Percentiles rank a stretch among this genome's conserved stretches.
Evolutionary conservation across 805 yeast genomes (phyloP).

Genomic region (Starmerella geochares): DNA sequence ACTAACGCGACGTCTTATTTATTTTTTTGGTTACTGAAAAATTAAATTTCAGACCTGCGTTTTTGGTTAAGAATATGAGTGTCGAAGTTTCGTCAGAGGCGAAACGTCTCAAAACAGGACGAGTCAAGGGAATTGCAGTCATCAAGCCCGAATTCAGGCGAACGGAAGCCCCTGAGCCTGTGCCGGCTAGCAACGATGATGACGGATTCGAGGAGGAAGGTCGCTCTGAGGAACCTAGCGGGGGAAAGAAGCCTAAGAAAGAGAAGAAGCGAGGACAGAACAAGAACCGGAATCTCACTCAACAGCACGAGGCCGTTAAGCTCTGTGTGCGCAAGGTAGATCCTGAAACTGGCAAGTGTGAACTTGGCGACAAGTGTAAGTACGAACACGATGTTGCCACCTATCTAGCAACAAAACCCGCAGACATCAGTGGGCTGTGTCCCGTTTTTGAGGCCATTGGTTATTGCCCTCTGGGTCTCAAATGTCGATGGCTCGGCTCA

Average conservation of each 20-base stretch:
- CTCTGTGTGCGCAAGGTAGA: slow-evolving; percentile 22
- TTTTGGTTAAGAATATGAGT: neutral
- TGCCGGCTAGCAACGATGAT: slow-evolving; percentile 8
- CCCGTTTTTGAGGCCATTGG: slow-evolving; percentile 80
- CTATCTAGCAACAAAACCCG: slow-evolving; percentile 56
- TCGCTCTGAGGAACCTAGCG: slow-evolving; percentile 16
- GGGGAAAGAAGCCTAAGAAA: slow-evolving; percentile 13
- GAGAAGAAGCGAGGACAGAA: slow-evolving; percentile 27
- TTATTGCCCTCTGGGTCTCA: slow-evolving; percentile 82
- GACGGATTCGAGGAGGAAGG: slow-evolving; percentile 23
- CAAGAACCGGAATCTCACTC: slow-evolving; percentile 24
- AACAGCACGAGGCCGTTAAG: slow-evolving; percentile 22
- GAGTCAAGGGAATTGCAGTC: slow-evolving; percentile 27
- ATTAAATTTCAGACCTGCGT: neutral
- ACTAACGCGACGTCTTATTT: neutral
- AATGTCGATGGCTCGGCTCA: slow-evolving; percentile 79
- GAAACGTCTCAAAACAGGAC: slow-evolving; percentile 20
- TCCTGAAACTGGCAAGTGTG: slow-evolving; percentile 30
- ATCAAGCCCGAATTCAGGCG: slow-evolving; percentile 24
- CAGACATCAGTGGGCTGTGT: slow-evolving; percentile 66
- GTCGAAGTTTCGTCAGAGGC: slow-evolving; percentile 13
- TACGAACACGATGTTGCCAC: slow-evolving; percentile 62
- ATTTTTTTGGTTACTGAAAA: neutral
- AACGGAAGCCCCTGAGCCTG: slow-evolving; percentile 1
- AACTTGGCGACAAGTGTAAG: slow-evolving; percentile 62